Evolutionary conservation across 495 filamentous ascomycete genomes (phyloP), one percentile per base, ranked within the genome.

Genomic region (Xylaria flabelliformis): DNA sequence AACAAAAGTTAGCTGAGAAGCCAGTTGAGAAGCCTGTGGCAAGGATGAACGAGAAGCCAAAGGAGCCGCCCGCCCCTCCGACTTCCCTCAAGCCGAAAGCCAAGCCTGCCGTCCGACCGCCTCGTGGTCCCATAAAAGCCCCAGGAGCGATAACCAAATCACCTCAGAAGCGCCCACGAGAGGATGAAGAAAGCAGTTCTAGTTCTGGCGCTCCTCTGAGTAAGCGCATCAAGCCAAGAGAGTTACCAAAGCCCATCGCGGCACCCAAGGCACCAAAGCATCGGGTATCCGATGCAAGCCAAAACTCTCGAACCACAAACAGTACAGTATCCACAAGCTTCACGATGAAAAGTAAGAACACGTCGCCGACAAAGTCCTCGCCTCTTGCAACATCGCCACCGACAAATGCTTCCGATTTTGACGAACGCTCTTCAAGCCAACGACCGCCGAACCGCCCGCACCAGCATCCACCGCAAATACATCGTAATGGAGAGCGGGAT

Each of bases 381-480:
- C 91, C 91, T 4, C 85, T 93, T 48, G 91, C 89, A 32, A 89
- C 90, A 4, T 93, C 92, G n/a, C 91, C 91, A 26, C 91, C 91
- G 2, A 89, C 91, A 19, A 94, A 93, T 79, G 90, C 90, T 7
- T 93, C 91, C 4, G 90, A 93, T 67, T 74, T 91, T 26, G 87
- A 87, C 29, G 77, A 80, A 0, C 79, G 82, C 29, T 74, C 77
- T 48, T 63, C 72, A 17, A 51, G 42, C 59, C 83, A 72, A 81
- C 85, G 77, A 24, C 77, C 76, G 34, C 68, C 75, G 19, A 75
- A 81, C 24, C 69, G 74, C 44, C 39, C 46, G 44, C 70, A 76
- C 46, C 61, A 64, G 50, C 66, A 64, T 67, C 51, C 77, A 70
- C 8, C 73, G 70, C 59, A 56, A 21, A 75, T 67, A 58, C 72